Percentiles rank a stretch among this genome's conserved stretches.
Evolutionary conservation across 805 yeast species (phyloP).

Genomic region (Kazachstania bromeliacearum): DNA sequence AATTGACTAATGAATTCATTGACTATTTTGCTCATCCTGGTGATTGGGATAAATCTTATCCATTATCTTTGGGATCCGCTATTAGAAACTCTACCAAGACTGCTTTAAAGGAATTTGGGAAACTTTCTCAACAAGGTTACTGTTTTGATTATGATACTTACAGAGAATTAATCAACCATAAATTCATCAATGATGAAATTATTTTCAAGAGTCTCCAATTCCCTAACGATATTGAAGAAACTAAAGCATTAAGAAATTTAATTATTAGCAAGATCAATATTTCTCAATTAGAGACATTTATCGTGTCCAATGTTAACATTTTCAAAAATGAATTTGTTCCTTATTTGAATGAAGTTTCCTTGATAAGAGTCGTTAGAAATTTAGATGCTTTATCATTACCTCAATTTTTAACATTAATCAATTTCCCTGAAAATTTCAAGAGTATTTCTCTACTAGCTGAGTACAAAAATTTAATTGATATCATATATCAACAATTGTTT

Average conservation of each 20-base stretch:
- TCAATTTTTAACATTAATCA: slow-evolving; percentile 9
- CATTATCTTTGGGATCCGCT: slow-evolving; percentile 20
- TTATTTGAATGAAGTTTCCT: slow-evolving; percentile 17
- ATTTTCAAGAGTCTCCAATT: slow-evolving; percentile 11
- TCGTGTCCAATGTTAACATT: slow-evolving; percentile 2
- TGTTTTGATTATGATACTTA: slow-evolving; percentile 29
- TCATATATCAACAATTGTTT: slow-evolving; percentile 17
- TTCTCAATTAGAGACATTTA: slow-evolving; percentile 7
- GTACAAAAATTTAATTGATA: slow-evolving; percentile 16
- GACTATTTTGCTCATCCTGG: slow-evolving; percentile 24
- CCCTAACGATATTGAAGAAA: slow-evolving; percentile 14
- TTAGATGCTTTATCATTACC: slow-evolving; percentile 3
- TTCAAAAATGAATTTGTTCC: slow-evolving; percentile 13
- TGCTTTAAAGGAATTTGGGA: slow-evolving; percentile 22
- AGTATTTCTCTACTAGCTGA: slow-evolving; percentile 25
- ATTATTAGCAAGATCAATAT: slow-evolving; percentile 8
- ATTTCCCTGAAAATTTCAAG: slow-evolving; percentile 23
- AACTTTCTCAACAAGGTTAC: slow-evolving; percentile 19
- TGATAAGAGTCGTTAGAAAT: slow-evolving; percentile 17
- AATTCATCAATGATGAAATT: slow-evolving; percentile 13
- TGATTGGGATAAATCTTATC: slow-evolving; percentile 29
- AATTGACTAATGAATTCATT: slow-evolving; percentile 17
- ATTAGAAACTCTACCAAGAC: slow-evolving; percentile 20
- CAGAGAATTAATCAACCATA: slow-evolving; percentile 15
- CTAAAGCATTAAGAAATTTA: slow-evolving; percentile 15